phyloP scores from a whole-genome alignment of 2,329 filamentous ascomycete species.

The Niveomyces coronatus region DNA sequence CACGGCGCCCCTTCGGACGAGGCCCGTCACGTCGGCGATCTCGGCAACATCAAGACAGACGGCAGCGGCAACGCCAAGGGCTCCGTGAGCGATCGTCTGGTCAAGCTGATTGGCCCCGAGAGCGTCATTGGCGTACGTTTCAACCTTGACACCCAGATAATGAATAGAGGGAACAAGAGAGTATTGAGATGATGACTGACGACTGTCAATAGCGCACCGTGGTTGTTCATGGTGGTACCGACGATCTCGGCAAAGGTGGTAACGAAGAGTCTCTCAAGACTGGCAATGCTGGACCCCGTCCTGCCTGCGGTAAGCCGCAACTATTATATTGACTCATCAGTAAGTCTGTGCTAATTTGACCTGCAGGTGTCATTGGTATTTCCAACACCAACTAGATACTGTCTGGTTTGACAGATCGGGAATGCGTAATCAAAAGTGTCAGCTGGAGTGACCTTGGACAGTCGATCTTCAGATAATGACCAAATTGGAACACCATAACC shows the following conservation, averaged over 20 bases:
- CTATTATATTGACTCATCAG: neutral
- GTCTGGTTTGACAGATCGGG: too few relatives aligned
- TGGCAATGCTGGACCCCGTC: constrained; percentile 85
- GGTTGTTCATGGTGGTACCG: constrained; percentile 88
- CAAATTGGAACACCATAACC: too few relatives aligned
- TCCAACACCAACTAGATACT: too few relatives aligned
- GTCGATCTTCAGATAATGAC: too few relatives aligned
- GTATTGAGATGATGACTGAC: neutral
- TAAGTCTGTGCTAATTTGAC: constrained; percentile 10
- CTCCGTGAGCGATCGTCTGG: constrained; percentile 63
- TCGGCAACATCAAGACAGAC: constrained; percentile 96
- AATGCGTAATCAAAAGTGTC: neutral
- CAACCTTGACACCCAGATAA: neutral
- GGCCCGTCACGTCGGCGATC: constrained; percentile 88
- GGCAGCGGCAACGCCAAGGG: constrained; percentile 84
- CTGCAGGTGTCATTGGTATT: constrained; percentile 76
- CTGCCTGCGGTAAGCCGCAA: constrained; percentile 76
- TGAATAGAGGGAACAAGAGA: too few relatives aligned
- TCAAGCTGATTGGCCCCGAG: constrained; percentile 95
- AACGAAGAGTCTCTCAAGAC: constrained; percentile 97
- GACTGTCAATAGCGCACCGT: constrained; percentile 62
- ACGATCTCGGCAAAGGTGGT: constrained; percentile 88
- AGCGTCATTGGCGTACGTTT: constrained; percentile 78
- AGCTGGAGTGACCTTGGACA: too few relatives aligned
- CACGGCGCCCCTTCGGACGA: constrained; percentile 81